Base-by-base conservation (phyloP, 257 asterid genomes). In the Solanum ahanhuiri region DNA sequence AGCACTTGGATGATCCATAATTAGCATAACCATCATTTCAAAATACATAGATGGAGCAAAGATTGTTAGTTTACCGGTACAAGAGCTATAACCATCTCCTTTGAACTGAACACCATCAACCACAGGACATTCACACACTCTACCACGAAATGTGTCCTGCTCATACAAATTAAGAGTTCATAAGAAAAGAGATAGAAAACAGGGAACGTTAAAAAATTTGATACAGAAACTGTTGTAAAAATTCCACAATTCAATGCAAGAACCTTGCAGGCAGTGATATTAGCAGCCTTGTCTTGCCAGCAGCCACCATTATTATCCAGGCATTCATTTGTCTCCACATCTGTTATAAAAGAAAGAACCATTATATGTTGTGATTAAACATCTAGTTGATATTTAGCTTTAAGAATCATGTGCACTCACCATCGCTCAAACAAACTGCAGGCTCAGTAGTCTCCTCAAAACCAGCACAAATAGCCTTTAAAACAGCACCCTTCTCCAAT, bases 371-470 rank as follows among this genome's bases (percentile, higher is more conserved):
- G 41, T 22, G 8, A n/a, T 1, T 4, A 15, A 73, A 22, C 71
- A 66, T 75, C 22, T 34, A 57, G 48, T 48, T 35, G n/a, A 37
- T 54, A 81, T 72, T 88, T 48, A 30, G 37, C 67, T 54, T 64
- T 2, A 76, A 54, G 35, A 20, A 39, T 28, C 23, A 33, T 48
- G 69, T 54, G 86, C 39, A 86, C 93, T 33, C 90, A 92, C 99
- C 99, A 58, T 81, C 94, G 90, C 96, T 95, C 91, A 97, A 90
- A 89, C 99, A 97, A 91, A 94, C 99, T 88, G 98, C 87, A 69
- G 99, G 99, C 87, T 97, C 99, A 3, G 99, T 97, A 31, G 99
- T 95, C 90, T 97, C 99, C 93, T 95, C 98, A 86, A 93, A 94
- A 83, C 98, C 98, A 86, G 98, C 58, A 88, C 98, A 94, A 48